phyloP scores from a whole-genome alignment of 495 filamentous ascomycete genomes.

The Aspergillus sclerotioniger region DNA sequence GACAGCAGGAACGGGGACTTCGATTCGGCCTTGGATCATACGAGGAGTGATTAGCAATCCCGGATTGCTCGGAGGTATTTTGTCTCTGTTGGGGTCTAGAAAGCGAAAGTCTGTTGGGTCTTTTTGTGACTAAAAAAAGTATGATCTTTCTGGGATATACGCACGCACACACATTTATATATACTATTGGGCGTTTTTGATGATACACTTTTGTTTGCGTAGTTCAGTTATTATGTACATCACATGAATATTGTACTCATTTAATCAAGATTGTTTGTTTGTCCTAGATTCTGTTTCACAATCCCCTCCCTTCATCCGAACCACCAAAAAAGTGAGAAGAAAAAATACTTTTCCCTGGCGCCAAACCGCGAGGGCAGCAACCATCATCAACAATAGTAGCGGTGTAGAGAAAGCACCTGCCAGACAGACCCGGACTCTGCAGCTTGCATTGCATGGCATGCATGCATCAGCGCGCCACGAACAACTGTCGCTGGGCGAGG shows the following conservation, averaged over 20 bases:
- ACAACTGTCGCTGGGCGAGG: background rate
- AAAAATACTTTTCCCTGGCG: slow-evolving; percentile 2
- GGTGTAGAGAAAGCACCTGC: slow-evolving; percentile 12
- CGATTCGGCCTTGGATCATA: background rate
- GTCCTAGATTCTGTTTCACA: background rate
- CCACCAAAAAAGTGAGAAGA: background rate
- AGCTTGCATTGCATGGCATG: background rate
- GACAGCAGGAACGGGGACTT: background rate
- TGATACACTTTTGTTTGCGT: background rate
- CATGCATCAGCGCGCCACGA: background rate
- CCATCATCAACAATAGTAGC: slow-evolving; percentile 13
- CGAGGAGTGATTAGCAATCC: background rate
- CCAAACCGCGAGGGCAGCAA: too few species aligned
- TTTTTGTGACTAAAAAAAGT: background rate
- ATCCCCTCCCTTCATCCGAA: background rate
- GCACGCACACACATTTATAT: background rate
- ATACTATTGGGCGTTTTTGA: background rate
- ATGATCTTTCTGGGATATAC: background rate
- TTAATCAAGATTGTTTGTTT: background rate
- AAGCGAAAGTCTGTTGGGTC: too few species aligned
- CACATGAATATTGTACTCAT: background rate
- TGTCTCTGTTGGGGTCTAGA: too few species aligned
- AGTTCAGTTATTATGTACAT: background rate
- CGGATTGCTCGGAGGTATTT: background rate
- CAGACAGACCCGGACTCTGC: background rate